These are phyloP conservation scores for Tylopilus intermedius DNA, from an alignment of 768 basidiomycete species.

Conservation along the genomic window DNA sequence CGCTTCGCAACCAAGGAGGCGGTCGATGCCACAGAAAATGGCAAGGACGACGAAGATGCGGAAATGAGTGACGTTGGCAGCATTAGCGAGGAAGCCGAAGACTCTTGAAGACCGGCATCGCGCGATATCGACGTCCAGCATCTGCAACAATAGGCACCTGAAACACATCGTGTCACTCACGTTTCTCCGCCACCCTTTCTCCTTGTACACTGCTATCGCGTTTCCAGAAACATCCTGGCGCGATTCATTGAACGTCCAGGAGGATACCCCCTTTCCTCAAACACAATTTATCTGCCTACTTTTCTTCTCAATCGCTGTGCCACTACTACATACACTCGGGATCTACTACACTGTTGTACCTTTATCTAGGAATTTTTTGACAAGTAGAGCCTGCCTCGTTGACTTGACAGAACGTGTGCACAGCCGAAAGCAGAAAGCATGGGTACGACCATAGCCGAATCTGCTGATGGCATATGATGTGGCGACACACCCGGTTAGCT, in stretches of 20 bases:
- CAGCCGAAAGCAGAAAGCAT: not conserved
- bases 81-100: conserved; percentile 54
- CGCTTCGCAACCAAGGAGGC: conserved; percentile 89
- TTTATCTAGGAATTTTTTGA: conserved; percentile 26
- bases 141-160: not conserved
- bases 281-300: conserved; percentile 14
- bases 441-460: conserved; percentile 1
- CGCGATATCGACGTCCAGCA: not conserved
- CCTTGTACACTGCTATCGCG: conserved; percentile 14
- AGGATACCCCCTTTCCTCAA: conserved; percentile 26
- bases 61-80: conserved; percentile 87
- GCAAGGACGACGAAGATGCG: conserved; percentile 67
- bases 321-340: conserved; percentile 21
- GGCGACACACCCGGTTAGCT: conserved; percentile 8
- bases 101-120: conserved; percentile 32
- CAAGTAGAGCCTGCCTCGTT: conserved; percentile 14
- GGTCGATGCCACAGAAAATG: conserved; percentile 65
- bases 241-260: conserved; percentile 16
- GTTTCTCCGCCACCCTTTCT: conserved; percentile 6
- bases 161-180: conserved; percentile 12
- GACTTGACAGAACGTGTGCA: not conserved
- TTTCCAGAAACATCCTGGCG: conserved; percentile 14
- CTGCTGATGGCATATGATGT: conserved; percentile 1
- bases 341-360: conserved; percentile 28
- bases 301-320: conserved; percentile 18